Evolutionary conservation across 495 filamentous ascomycete species (phyloP).

Genomic region (Parathielavia appendiculata): DNA sequence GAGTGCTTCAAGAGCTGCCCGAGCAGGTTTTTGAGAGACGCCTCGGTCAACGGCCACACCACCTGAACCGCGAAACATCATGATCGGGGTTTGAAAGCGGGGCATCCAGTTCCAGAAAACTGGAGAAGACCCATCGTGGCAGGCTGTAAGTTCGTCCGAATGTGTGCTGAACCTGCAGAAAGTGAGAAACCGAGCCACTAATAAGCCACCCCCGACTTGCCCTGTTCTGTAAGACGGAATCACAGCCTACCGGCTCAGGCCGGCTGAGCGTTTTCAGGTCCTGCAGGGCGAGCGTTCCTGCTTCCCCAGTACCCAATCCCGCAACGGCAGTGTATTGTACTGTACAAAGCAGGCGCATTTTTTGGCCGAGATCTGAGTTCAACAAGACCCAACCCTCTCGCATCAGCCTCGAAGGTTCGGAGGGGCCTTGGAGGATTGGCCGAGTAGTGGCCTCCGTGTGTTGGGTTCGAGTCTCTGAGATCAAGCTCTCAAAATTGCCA

Average conservation of each 20-base stretch:
- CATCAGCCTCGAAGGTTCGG: neutral
- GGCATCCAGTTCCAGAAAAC: conserved; percentile 7
- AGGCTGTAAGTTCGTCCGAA: conserved; percentile 9
- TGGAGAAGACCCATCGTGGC: conserved; percentile 15
- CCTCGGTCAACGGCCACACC: no score
- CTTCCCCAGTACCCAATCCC: neutral
- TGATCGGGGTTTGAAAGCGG: neutral
- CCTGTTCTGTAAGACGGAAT: neutral
- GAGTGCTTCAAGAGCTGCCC: no score
- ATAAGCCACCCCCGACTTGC: conserved; percentile 7
- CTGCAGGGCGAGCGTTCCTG: conserved; percentile 1
- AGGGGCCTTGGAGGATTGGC: neutral
- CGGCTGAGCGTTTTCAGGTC: neutral
- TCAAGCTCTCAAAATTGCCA: neutral
- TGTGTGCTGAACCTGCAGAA: neutral
- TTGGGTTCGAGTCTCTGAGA: neutral
- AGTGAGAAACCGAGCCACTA: neutral
- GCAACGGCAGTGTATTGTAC: no score
- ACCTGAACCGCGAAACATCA: no score
- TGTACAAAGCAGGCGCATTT: neutral
- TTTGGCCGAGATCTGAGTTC: neutral
- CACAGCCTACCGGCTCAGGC: conserved; percentile 4
- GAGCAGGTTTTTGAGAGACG: no score
- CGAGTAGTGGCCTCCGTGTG: conserved; percentile 1
- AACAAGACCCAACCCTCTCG: neutral